Percentiles rank a stretch among this genome's conserved stretches.
These are phyloP conservation scores for Prosopis cineraria DNA, from an alignment of 306 rosid species.

Conservation along the genomic window DNA sequence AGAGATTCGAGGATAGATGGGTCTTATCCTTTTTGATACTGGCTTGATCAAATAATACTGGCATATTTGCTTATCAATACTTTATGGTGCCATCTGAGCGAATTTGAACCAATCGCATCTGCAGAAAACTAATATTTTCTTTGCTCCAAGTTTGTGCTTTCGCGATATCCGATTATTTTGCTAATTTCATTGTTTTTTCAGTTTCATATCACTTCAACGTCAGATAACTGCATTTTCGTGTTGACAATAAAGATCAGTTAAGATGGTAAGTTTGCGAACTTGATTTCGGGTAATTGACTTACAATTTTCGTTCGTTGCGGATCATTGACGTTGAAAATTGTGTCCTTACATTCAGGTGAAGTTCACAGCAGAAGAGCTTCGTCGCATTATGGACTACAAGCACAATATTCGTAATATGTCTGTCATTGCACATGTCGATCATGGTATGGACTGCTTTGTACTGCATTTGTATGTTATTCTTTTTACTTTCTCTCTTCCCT, in stretches of 20 bases:
- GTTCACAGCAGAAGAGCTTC: conserved; percentile 90
- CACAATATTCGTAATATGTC: conserved; percentile 95
- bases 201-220: conserved; percentile 13
- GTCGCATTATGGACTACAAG: conserved; percentile 84
- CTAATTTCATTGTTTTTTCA: conserved; percentile 10
- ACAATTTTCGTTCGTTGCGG: not conserved
- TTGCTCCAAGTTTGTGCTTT: not conserved
- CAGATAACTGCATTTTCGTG: conserved; percentile 17
- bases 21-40: not conserved
- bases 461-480: not conserved
- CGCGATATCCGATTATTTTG: not conserved
- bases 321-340: conserved; percentile 12
- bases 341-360: conserved; percentile 72
- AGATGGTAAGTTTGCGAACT: conserved; percentile 55
- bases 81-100: not conserved
- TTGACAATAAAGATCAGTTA: conserved; percentile 39
- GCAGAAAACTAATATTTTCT: not conserved
- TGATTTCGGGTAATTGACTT: not conserved
- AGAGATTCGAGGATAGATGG: not conserved
- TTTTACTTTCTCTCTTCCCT: not conserved
- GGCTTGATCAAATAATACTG: not conserved
- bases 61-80: not conserved
- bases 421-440: conserved; percentile 92
- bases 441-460: conserved; percentile 43
- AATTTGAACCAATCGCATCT: not conserved